phyloP scores from a whole-genome alignment of 805 yeast genomes.

The Saccharomycopsis babjevae region DNA sequence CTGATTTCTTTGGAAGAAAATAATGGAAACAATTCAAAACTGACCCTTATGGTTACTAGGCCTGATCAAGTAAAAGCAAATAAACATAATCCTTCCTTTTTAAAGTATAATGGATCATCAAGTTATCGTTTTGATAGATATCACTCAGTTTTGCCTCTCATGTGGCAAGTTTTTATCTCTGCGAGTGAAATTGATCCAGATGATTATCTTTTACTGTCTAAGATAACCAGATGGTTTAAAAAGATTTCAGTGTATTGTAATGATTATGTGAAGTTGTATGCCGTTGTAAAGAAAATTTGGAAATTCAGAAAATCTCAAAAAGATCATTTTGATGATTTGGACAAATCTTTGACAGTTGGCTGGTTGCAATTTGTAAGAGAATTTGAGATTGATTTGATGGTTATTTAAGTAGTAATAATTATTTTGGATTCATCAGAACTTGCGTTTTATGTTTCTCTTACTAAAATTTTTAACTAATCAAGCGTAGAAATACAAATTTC shows the following conservation, averaged over 20 bases:
- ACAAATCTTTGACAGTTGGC: background rate
- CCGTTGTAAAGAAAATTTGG: constrained; percentile 12
- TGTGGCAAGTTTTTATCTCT: constrained; percentile 86
- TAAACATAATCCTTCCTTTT: background rate
- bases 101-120: background rate
- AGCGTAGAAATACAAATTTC: too few relatives aligned
- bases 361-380: constrained; percentile 16
- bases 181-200: constrained; percentile 59
- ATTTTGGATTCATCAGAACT: too few relatives aligned
- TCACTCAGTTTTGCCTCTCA: constrained; percentile 48
- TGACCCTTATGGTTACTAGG: constrained; percentile 31
- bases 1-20: constrained; percentile 49
- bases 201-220: constrained; percentile 44
- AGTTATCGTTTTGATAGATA: background rate
- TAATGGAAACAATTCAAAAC: constrained; percentile 17
- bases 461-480: too few relatives aligned
- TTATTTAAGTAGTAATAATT: background rate
- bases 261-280: constrained; percentile 1
- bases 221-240: constrained; percentile 54
- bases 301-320: background rate
- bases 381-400: constrained; percentile 14
- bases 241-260: constrained; percentile 24
- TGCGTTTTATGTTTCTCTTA: too few relatives aligned
- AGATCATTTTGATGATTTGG: constrained; percentile 1
- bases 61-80: background rate